Conservation (phyloP, 2,329 filamentous ascomycete species). For the Orbilia brochopaga region DNA sequence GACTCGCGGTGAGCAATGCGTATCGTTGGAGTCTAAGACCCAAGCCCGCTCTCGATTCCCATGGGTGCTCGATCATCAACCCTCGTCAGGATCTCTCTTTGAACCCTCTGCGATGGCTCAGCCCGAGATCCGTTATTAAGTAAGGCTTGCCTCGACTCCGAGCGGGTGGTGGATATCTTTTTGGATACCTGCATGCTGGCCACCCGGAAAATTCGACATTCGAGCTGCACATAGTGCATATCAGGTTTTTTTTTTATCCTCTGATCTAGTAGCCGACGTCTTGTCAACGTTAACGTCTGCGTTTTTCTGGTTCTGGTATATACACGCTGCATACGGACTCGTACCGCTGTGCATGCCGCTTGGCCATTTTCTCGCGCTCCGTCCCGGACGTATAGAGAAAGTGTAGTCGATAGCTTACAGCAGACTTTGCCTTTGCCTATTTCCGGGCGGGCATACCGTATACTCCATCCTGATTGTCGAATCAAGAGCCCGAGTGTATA, state of each 20-base stretch:
- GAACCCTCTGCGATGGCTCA: background rate
- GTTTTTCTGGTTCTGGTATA: background rate
- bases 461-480: background rate
- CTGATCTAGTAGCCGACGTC: background rate
- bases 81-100: slow-evolving; percentile 32
- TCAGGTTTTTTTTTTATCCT: background rate
- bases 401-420: slow-evolving; percentile 1
- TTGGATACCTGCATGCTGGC: background rate
- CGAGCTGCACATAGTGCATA: background rate
- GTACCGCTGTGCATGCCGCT: background rate
- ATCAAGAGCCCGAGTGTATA: background rate
- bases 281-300: background rate
- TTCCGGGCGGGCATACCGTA: background rate
- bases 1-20: slow-evolving; percentile 24
- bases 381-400: background rate
- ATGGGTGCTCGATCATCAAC: background rate
- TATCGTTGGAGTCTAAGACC: slow-evolving; percentile 21
- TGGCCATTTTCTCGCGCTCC: background rate
- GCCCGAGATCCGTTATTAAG: background rate
- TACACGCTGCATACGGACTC: background rate
- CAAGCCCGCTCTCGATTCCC: too few species aligned
- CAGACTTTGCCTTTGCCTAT: background rate
- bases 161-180: background rate
- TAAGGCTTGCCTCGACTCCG: background rate
- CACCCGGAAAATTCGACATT: too few species aligned